Percentiles rank a stretch among this genome's conserved stretches.
Evolutionary conservation across 2,329 filamentous ascomycete genomes (phyloP).

Genomic region (Phaeosphaeriaceae sp.): DNA sequence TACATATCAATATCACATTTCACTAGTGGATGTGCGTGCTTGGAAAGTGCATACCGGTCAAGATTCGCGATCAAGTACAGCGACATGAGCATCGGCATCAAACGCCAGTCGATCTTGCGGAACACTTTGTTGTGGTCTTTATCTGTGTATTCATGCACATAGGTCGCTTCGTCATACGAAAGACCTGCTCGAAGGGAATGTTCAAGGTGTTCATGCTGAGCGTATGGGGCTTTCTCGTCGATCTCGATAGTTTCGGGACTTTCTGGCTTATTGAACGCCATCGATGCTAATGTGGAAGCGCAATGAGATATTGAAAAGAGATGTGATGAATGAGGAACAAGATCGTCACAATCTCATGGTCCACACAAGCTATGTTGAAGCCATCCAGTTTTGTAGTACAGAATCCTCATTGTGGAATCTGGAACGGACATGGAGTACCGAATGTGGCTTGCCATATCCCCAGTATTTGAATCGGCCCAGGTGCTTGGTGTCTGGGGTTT

Average conservation of each 20-base stretch:
- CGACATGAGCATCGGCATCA: slow-evolving; percentile 18
- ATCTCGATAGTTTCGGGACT: not conserved
- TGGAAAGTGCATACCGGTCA: slow-evolving; percentile 6
- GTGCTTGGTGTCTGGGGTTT: too few species aligned
- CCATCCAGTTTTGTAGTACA: too few species aligned
- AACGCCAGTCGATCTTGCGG: slow-evolving; percentile 16
- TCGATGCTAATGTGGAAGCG: not conserved
- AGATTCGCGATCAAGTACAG: slow-evolving; percentile 20
- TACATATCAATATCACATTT: too few species aligned
- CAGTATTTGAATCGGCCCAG: too few species aligned
- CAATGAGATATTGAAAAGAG: too few species aligned
- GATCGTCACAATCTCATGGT: too few species aligned
- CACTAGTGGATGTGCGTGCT: too few species aligned
- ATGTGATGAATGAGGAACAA: too few species aligned
- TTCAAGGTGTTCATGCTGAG: slow-evolving; percentile 2
- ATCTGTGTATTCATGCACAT: slow-evolving; percentile 1
- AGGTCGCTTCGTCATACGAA: not conserved
- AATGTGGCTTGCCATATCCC: too few species aligned
- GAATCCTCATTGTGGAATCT: too few species aligned
- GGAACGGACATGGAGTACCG: too few species aligned
- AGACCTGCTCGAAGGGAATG: slow-evolving; percentile 3
- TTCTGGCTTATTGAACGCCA: not conserved
- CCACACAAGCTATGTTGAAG: too few species aligned
- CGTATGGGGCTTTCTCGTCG: not conserved
- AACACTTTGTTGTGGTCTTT: slow-evolving; percentile 20